Base-by-base conservation (phyloP, 169 alveolate species). In the Plasmodium gonderi region DNA sequence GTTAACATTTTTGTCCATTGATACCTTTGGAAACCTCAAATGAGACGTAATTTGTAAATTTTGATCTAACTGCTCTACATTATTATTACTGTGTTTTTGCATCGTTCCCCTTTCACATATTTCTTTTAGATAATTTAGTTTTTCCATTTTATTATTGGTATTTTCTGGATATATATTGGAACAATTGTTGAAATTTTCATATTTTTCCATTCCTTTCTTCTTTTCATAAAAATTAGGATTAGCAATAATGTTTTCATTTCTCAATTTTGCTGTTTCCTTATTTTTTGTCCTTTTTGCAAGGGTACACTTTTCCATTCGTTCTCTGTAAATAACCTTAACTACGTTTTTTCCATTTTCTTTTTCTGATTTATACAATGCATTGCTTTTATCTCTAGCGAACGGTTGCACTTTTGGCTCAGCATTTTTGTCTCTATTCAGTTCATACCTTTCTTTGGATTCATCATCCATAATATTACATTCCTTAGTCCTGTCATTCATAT, bases 181-280 rank as follows among this genome's bases (percentile, higher is more conserved):
- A 7, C 26, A 14, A 11, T 76, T 29, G 45, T 76, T 76, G 20
- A 76, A 40, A 3, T 40, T 76, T 31, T 17, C 60, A 3, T 51
- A 76, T 76, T 60, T 20, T 17, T 0, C 69, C 12, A 44, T 29
- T 7, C 49, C 68, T 17, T 76, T 76, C 23, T 42, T 3, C 49
- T 23, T 76, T 51, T 76, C 40, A 44, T 76, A 29, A 76, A 76
- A 40, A 76, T 76, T 44, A 31, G 0, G 33, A 33, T 76, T 76
- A 17, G 64, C 20, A 23, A 14, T 29, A 76, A 5, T 17, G 2
- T 17, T 76, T 26, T 76, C 82, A 11, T 17, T 36, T 31, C 6
- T 40, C 42, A 36, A 33, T 14, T 40, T n/a, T 7, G 14, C 17
- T 44, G 20, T 44, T 23, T 44, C 69, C 20, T n/a, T 29, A 1